These are phyloP conservation scores for Colletotrichum euphorbiae DNA, from an alignment of 2,329 filamentous ascomycete species.

Conservation along the genomic window DNA sequence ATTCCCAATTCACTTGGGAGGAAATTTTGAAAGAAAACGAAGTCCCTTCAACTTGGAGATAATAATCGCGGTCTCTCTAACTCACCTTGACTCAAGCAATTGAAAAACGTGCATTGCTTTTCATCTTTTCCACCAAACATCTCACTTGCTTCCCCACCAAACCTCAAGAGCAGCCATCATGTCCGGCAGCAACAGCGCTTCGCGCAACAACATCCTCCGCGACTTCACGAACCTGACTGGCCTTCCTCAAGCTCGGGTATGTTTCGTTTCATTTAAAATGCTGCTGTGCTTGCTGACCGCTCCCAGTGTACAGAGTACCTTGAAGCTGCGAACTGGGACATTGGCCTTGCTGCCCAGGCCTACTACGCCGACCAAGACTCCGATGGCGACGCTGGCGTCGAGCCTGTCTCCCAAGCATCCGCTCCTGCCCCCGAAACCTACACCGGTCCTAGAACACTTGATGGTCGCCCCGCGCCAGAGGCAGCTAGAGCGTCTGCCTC, in stretches of 20 bases:
- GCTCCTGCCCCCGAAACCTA: slow-evolving; percentile 56
- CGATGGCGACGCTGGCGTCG: slow-evolving; percentile 50
- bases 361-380: slow-evolving; percentile 71
- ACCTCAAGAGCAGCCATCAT: slow-evolving; percentile 19
- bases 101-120: neutral
- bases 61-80: neutral
- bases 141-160: slow-evolving; percentile 10
- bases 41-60: neutral
- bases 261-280: neutral
- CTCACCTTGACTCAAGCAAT: neutral
- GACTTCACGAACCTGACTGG: slow-evolving; percentile 38
- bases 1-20: neutral
- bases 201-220: slow-evolving; percentile 38
- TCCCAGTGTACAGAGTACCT: slow-evolving; percentile 76
- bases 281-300: slow-evolving; percentile 7
- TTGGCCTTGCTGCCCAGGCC: slow-evolving; percentile 70
- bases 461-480: slow-evolving; percentile 68
- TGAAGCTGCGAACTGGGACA: slow-evolving; percentile 72
- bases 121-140: too few species aligned
- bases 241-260: slow-evolving; percentile 36
- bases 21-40: neutral
- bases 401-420: slow-evolving; percentile 49
- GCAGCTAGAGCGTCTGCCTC: slow-evolving; percentile 42
- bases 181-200: slow-evolving; percentile 37
- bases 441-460: slow-evolving; percentile 71